Conservation (phyloP, 345 rosid genomes). For the Bruguiera parviflora region DNA sequence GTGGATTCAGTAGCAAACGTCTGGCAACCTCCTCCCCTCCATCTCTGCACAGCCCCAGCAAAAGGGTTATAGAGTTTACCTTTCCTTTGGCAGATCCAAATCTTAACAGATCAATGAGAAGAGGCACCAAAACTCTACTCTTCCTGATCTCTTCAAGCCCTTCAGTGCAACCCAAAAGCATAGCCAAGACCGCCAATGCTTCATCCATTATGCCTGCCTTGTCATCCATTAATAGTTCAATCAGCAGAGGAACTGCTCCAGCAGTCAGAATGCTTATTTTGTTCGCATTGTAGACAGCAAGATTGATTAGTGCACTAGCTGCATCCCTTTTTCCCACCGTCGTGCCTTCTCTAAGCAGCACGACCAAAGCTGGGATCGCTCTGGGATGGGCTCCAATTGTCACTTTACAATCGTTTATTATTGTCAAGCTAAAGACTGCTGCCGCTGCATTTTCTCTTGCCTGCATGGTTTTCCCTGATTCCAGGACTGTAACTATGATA, state of each 20-base stretch:
- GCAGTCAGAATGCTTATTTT: constrained; percentile 39
- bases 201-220: constrained; percentile 70
- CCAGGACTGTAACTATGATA: constrained; percentile 47
- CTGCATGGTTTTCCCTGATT: constrained; percentile 59
- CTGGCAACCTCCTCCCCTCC: constrained; percentile 58
- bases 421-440: constrained; percentile 58
- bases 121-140: constrained; percentile 49
- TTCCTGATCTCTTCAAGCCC: constrained; percentile 51
- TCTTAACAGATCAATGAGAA: constrained; percentile 57
- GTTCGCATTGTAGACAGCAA: constrained; percentile 48
- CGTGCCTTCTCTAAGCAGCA: constrained; percentile 55
- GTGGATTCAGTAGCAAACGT: constrained; percentile 47
- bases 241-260: constrained; percentile 52
- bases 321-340: constrained; percentile 55
- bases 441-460: constrained; percentile 73
- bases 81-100: constrained; percentile 66
- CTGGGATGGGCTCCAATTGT: constrained; percentile 43
- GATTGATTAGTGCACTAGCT: constrained; percentile 53
- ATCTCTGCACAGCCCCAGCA: constrained; percentile 58
- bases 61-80: constrained; percentile 53
- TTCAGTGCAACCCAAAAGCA: constrained; percentile 41
- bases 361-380: constrained; percentile 49
- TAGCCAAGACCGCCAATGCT: constrained; percentile 45
- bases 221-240: constrained; percentile 55
- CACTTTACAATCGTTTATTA: constrained; percentile 51